Evolutionary conservation across 2,329 filamentous ascomycete genomes (phyloP).

Genomic region (Talaromyces sp.): DNA sequence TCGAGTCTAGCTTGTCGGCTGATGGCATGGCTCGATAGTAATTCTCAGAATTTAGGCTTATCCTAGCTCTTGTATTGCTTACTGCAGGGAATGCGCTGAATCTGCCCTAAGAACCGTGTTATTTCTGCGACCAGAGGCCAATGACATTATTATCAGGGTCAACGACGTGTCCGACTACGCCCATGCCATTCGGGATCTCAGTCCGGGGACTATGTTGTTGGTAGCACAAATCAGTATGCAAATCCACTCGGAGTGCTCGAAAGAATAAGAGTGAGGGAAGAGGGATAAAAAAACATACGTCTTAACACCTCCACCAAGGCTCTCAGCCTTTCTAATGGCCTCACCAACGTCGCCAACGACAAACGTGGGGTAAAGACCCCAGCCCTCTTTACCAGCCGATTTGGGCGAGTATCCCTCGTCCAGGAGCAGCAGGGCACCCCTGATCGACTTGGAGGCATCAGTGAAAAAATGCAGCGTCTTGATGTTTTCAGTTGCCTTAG

Average conservation of each 20-base stretch:
- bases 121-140: constrained; percentile 5
- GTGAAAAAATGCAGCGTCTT: constrained; percentile 7
- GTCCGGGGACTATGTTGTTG: background rate
- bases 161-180: constrained; percentile 6
- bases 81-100: no score
- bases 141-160: constrained; percentile 4
- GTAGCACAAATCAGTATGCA: background rate
- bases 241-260: background rate
- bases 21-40: no score
- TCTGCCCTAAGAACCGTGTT: background rate
- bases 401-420: background rate
- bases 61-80: no score
- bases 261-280: background rate
- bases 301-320: constrained; percentile 2
- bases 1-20: no score
- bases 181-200: constrained; percentile 5
- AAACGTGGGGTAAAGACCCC: constrained; percentile 3
- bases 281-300: background rate
- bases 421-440: constrained; percentile 7
- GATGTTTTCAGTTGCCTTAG: constrained; percentile 2
- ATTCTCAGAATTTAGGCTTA: no score
- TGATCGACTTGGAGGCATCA: constrained; percentile 5
- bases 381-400: constrained; percentile 4
- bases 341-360: constrained; percentile 5
- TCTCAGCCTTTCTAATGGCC: constrained; percentile 1